Evolutionary conservation across 2,329 filamentous ascomycete genomes (phyloP).

Genomic region (Conoideocrella luteorostrata): DNA sequence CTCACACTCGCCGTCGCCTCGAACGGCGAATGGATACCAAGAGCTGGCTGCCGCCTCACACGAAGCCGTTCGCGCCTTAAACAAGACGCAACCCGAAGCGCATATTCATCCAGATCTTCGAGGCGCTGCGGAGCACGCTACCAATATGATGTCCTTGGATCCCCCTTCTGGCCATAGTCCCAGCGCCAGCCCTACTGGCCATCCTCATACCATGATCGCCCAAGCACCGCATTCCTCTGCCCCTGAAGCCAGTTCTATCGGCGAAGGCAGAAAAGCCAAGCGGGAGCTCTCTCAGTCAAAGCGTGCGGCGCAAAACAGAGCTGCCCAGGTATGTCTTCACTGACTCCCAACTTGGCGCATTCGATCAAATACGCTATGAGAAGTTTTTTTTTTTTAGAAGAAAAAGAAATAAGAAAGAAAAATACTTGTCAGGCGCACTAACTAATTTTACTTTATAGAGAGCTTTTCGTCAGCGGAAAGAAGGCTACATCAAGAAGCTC

Average conservation of each 20-base stretch:
- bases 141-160: slow-evolving; percentile 33
- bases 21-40: slow-evolving; percentile 40
- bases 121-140: slow-evolving; percentile 21
- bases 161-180: slow-evolving; percentile 27
- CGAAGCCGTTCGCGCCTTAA: slow-evolving; percentile 27
- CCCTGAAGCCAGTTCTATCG: slow-evolving; percentile 21
- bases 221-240: slow-evolving; percentile 23
- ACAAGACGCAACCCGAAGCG: slow-evolving; percentile 34
- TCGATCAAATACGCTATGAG: no score
- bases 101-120: slow-evolving; percentile 45
- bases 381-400: not conserved
- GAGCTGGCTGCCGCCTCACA: slow-evolving; percentile 28
- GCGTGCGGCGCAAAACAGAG: slow-evolving; percentile 91
- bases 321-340: slow-evolving; percentile 68
- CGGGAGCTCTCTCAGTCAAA: slow-evolving; percentile 92
- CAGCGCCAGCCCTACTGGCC: slow-evolving; percentile 18
- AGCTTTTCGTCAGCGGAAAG: slow-evolving; percentile 94
- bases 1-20: slow-evolving; percentile 22
- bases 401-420: no score
- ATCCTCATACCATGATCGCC: slow-evolving; percentile 21
- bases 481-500: slow-evolving; percentile 95
- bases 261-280: slow-evolving; percentile 69
- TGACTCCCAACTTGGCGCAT: not conserved
- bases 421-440: no score
- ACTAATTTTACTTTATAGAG: slow-evolving; percentile 47